Percentiles rank a stretch among this genome's conserved stretches.
Evolutionary conservation across 257 asterid species (phyloP).

Genomic region (Solanum bukasovii): DNA sequence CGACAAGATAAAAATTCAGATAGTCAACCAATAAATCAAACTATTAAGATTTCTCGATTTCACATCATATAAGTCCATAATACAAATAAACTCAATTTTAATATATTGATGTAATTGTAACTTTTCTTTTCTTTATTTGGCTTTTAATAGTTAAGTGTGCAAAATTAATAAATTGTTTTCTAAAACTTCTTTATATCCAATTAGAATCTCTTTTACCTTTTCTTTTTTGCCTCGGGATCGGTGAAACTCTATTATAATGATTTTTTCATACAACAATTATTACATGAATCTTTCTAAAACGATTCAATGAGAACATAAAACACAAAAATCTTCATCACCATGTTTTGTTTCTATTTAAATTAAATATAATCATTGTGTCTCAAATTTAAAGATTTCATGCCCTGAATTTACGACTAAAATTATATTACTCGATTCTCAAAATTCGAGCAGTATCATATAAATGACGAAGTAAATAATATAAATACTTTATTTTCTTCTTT

Average conservation of each 20-base stretch:
- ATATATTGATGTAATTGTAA: background rate
- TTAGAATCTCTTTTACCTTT: background rate
- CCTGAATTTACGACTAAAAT: no score
- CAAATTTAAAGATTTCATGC: no score
- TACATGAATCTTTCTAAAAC: background rate
- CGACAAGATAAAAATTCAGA: rapidly evolving
- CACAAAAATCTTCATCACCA: background rate
- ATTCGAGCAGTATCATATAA: no score
- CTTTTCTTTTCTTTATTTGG: background rate
- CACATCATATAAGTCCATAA: background rate
- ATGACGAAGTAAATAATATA: no score
- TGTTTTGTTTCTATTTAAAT: background rate
- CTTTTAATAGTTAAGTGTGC: background rate
- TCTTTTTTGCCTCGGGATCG: background rate
- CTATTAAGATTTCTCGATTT: background rate
- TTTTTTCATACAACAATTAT: background rate
- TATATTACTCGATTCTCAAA: no score
- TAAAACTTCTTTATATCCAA: background rate
- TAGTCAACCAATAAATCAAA: background rate
- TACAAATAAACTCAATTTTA: background rate
- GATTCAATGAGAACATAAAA: background rate
- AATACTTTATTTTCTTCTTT: no score
- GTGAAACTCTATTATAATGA: background rate
- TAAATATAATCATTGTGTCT: no score
- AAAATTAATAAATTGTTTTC: background rate